Evolutionary conservation across 1,284 basidiomycete species (phyloP).

Genomic region (Leccinum ponderosum): DNA sequence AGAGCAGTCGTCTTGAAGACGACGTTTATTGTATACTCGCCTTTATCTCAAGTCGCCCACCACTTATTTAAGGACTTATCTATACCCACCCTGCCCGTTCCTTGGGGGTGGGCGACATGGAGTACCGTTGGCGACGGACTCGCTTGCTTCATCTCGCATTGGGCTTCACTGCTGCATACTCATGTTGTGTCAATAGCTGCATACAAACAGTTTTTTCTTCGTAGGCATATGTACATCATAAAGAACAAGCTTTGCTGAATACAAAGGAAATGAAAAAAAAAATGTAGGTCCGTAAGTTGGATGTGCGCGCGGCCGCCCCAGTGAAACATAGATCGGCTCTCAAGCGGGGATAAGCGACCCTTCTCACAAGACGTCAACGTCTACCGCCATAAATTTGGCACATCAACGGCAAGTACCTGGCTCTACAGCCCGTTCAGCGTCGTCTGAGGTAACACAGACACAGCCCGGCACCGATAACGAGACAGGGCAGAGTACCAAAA

Average conservation of each 20-base stretch:
- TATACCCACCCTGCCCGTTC: slow-evolving; percentile 28
- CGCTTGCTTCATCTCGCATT: slow-evolving; percentile 36
- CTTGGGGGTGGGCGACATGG: slow-evolving; percentile 26
- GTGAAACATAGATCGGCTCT: slow-evolving; percentile 10
- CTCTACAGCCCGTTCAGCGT: slow-evolving; percentile 8
- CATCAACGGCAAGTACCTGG: slow-evolving; percentile 5
- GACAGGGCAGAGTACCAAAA: slow-evolving; percentile 3
- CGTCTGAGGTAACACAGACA: slow-evolving; percentile 17
- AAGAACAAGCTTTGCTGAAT: slow-evolving; percentile 32
- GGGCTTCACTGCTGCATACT: slow-evolving; percentile 28
- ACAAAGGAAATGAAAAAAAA: slow-evolving; percentile 7
- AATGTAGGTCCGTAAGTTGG: neutral
- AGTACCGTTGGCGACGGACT: slow-evolving; percentile 19
- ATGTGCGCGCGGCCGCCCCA: neutral
- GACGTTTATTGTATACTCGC: slow-evolving; percentile 28
- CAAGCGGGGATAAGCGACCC: slow-evolving; percentile 1
- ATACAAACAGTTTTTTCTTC: slow-evolving; percentile 26
- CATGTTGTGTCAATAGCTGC: slow-evolving; percentile 41
- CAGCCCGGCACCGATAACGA: slow-evolving; percentile 21
- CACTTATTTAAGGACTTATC: slow-evolving; percentile 35
- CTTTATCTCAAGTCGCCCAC: slow-evolving; percentile 17
- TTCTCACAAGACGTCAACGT: slow-evolving; percentile 16
- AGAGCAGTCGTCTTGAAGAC: slow-evolving; percentile 36
- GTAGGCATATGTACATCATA: slow-evolving; percentile 39
- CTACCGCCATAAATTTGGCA: neutral